Evolutionary conservation across 1,139 yeast genomes (phyloP).

Genomic region (Zygosaccharomyces pseudobailii): DNA sequence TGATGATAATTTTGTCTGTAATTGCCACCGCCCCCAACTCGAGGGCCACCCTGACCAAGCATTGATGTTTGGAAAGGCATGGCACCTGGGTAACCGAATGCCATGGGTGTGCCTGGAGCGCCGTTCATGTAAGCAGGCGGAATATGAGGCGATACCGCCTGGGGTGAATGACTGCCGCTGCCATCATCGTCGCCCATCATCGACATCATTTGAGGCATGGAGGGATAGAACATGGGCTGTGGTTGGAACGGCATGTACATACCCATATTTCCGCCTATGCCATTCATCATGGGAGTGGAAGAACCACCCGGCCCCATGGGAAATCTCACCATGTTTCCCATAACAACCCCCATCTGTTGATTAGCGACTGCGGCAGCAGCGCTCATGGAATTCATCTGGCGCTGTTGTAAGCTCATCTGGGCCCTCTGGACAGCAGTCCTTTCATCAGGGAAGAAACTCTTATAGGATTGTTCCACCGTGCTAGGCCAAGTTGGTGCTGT

Average conservation of each 20-base stretch:
- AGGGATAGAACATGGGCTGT: constrained; percentile 33
- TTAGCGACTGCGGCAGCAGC: constrained; percentile 22
- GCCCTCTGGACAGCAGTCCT: constrained; percentile 27
- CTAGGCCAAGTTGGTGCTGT: constrained; percentile 81
- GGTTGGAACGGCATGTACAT: constrained; percentile 36
- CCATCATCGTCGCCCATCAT: constrained; percentile 22
- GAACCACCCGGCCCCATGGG: constrained; percentile 27
- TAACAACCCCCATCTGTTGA: constrained; percentile 21
- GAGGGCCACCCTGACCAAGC: constrained; percentile 13
- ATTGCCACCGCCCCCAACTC: constrained; percentile 10
- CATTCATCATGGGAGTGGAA: constrained; percentile 28
- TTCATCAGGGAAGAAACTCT: constrained; percentile 42
- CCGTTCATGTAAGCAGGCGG: constrained; percentile 28
- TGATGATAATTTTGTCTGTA: constrained; percentile 19
- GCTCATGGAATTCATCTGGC: constrained; percentile 29
- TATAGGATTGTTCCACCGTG: constrained; percentile 52
- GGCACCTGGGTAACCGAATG: constrained; percentile 28
- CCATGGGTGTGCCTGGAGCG: constrained; percentile 22
- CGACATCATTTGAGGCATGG: constrained; percentile 33
- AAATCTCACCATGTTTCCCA: constrained; percentile 27
- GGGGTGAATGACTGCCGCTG: constrained; percentile 25
- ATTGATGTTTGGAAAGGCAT: constrained; percentile 28
- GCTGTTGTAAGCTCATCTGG: constrained; percentile 32
- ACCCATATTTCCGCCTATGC: constrained; percentile 22
- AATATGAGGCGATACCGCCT: constrained; percentile 26